A percentile compares a stretch with the other conserved stretches of the same genome.
Evolutionary conservation across 768 basidiomycete genomes (phyloP).

Genomic region (Phylloporus arenicola): DNA sequence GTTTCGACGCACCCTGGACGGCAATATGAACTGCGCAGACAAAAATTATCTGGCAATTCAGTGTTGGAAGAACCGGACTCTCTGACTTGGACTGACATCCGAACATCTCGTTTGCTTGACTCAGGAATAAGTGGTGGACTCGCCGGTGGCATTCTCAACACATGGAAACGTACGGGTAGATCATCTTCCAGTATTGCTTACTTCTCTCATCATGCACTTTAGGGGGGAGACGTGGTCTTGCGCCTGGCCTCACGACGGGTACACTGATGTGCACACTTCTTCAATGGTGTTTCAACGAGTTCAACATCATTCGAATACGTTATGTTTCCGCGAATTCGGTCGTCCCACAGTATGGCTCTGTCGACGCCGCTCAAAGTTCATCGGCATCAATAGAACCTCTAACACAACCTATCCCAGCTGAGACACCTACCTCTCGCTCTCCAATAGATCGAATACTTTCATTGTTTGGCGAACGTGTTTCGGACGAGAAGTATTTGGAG

Average conservation of each 20-base stretch:
- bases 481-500: constrained; percentile 68
- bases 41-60: constrained; percentile 19
- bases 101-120: constrained; percentile 60
- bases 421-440: constrained; percentile 5
- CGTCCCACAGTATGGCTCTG: neutral
- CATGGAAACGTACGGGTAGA: constrained; percentile 48
- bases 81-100: constrained; percentile 48
- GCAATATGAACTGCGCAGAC: constrained; percentile 43
- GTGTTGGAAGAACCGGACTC: constrained; percentile 1
- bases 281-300: constrained; percentile 68
- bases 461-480: constrained; percentile 37
- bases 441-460: constrained; percentile 36
- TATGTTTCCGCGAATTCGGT: constrained; percentile 38
- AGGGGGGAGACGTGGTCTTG: constrained; percentile 59
- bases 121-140: constrained; percentile 67
- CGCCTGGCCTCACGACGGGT: constrained; percentile 58
- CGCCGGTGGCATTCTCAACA: constrained; percentile 55
- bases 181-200: neutral
- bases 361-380: neutral
- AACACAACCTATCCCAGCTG: constrained; percentile 12
- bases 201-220: constrained; percentile 5
- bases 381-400: neutral
- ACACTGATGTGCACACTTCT: constrained; percentile 53
- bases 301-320: constrained; percentile 54
- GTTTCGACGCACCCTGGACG: constrained; percentile 39